A percentile compares a stretch with the other conserved stretches of the same genome.
These are phyloP conservation scores for Apiotrichum sp. DNA, from an alignment of 1,284 basidiomycete genomes.

Conservation along the genomic window DNA sequence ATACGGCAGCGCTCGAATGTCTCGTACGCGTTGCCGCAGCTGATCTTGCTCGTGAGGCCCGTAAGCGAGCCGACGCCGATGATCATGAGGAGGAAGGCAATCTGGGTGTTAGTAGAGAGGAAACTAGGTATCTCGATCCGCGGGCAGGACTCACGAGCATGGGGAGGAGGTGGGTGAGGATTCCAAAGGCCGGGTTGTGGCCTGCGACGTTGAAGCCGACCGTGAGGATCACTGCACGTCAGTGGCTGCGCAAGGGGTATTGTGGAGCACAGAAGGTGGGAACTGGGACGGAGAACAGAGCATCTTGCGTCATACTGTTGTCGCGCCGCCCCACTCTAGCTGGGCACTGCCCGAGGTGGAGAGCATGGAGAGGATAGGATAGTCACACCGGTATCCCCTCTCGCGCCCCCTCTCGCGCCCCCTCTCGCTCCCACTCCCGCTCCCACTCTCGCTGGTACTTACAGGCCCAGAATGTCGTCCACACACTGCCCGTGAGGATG, in stretches of 20 bases:
- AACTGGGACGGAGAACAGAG: too few species aligned
- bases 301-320: too few species aligned
- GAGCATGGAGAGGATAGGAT: too few species aligned
- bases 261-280: too few species aligned
- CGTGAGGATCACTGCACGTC: too few species aligned
- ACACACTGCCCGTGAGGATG: slow-evolving; percentile 41
- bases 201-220: slow-evolving; percentile 42
- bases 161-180: slow-evolving; percentile 43
- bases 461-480: slow-evolving; percentile 27
- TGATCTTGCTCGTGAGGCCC: slow-evolving; percentile 38
- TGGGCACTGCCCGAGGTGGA: too few species aligned
- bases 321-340: too few species aligned
- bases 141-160: slow-evolving; percentile 15
- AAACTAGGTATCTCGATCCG: too few species aligned
- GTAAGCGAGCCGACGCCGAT: slow-evolving; percentile 45
- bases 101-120: slow-evolving; percentile 1
- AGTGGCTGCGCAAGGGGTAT: too few species aligned
- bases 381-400: too few species aligned
- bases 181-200: slow-evolving; percentile 39
- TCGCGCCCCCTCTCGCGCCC: too few species aligned
- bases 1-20: slow-evolving; percentile 40
- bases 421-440: too few species aligned
- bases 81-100: slow-evolving; percentile 45
- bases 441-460: neutral
- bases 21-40: slow-evolving; percentile 32